Conservation (phyloP, 2,329 filamentous ascomycete genomes). For the Trichophyton schoenleinii region DNA sequence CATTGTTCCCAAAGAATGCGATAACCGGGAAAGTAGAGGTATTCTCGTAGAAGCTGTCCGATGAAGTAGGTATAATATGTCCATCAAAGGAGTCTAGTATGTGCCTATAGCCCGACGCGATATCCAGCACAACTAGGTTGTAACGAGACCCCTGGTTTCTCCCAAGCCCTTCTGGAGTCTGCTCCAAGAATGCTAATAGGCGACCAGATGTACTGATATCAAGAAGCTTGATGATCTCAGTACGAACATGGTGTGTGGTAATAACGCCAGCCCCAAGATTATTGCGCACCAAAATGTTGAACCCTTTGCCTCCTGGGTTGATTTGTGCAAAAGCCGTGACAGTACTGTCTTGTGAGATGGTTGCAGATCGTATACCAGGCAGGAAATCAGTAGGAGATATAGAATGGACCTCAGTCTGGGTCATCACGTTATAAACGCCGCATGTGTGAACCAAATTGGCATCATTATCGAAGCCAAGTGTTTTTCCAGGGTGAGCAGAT, state of each 20-base stretch:
- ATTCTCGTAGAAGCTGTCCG: not conserved
- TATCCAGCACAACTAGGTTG: not conserved
- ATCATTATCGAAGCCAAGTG: not conserved
- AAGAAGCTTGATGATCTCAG: not conserved
- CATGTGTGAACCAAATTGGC: not conserved
- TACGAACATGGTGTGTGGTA: not conserved
- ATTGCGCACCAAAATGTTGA: not conserved
- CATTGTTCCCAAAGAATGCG: not conserved
- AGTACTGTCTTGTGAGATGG: not conserved
- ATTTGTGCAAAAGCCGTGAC: not conserved
- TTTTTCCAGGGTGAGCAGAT: no score
- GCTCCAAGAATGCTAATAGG: not conserved
- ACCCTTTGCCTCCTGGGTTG: not conserved
- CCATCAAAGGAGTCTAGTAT: not conserved
- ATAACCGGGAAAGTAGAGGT: not conserved
- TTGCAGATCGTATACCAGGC: not conserved
- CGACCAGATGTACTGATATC: not conserved
- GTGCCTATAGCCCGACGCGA: not conserved
- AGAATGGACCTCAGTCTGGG: not conserved
- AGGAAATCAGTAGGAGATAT: not conserved
- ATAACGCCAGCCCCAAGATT: not conserved
- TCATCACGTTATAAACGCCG: not conserved
- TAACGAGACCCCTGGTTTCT: not conserved
- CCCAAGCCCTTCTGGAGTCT: not conserved
- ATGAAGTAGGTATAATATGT: no score